Conservation (phyloP, 257 asterid genomes). For the Scutellaria galericulata region DNA sequence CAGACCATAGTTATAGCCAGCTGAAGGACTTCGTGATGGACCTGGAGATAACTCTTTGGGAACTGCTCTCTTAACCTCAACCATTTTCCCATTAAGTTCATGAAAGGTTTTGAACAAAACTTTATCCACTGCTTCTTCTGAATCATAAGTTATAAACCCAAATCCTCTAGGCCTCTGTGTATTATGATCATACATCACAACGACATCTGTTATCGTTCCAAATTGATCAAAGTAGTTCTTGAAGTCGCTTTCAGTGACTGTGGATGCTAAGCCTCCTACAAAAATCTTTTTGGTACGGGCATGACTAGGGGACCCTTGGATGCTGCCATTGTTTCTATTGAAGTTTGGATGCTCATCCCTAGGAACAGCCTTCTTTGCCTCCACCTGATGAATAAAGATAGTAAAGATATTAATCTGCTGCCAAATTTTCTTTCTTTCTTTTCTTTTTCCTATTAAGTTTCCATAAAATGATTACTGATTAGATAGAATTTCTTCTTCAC, state of each 20-base stretch:
- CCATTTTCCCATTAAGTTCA: constrained; percentile 60
- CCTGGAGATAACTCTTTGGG: constrained; percentile 52
- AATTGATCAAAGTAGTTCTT: constrained; percentile 52
- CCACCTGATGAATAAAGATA: constrained; percentile 45
- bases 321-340: constrained; percentile 43
- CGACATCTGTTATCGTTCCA: constrained; percentile 55
- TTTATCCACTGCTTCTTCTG: constrained; percentile 58
- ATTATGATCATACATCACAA: constrained; percentile 60
- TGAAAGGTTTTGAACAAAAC: constrained; percentile 52
- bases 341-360: constrained; percentile 52
- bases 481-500: background rate
- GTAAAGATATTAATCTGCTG: constrained; percentile 7
- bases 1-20: constrained; percentile 53
- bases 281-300: constrained; percentile 57
- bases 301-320: constrained; percentile 50
- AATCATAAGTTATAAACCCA: constrained; percentile 54
- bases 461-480: no score
- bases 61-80: constrained; percentile 59
- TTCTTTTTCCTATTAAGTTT: no score
- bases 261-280: constrained; percentile 58
- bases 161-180: constrained; percentile 65
- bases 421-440: background rate
- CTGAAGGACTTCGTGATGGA: constrained; percentile 39
- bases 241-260: constrained; percentile 53
- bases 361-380: constrained; percentile 61